A percentile compares a stretch with the other conserved stretches of the same genome.
These are phyloP conservation scores for Podospora australis DNA, from an alignment of 495 filamentous ascomycete species.

Conservation along the genomic window DNA sequence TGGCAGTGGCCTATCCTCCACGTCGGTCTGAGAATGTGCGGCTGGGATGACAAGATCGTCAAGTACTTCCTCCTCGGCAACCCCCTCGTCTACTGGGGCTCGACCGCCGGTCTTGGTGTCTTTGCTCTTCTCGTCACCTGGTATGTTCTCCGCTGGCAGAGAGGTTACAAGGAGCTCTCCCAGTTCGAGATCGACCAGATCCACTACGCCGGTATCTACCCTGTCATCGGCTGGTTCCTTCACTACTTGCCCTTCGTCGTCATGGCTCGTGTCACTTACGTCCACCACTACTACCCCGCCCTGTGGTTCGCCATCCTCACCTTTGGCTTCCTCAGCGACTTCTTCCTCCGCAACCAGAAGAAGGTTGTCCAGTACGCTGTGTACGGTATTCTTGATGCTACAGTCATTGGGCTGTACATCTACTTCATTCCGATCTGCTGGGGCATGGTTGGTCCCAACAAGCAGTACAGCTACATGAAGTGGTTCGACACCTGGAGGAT, in stretches of 20 bases:
- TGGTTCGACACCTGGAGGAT: slow-evolving; percentile 73
- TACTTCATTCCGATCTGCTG: slow-evolving; percentile 94
- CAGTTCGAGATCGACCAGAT: slow-evolving; percentile 80
- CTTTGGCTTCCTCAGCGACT: slow-evolving; percentile 85
- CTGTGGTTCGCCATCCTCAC: slow-evolving; percentile 93
- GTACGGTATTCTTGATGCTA: slow-evolving; percentile 64
- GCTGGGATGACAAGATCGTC: slow-evolving; percentile 90
- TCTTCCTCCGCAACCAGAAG: slow-evolving; percentile 58
- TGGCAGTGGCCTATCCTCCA: slow-evolving; percentile 98
- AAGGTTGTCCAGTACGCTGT: slow-evolving; percentile 54
- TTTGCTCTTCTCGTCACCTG: slow-evolving; percentile 67
- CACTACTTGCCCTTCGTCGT: slow-evolving; percentile 94
- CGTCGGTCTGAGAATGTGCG: slow-evolving; percentile 95
- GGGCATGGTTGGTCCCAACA: slow-evolving; percentile 81
- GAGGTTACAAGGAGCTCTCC: slow-evolving; percentile 80
- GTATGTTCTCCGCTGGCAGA: slow-evolving; percentile 94
- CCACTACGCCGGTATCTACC: slow-evolving; percentile 89
- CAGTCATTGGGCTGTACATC: slow-evolving; percentile 72
- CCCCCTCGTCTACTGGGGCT: slow-evolving; percentile 92
- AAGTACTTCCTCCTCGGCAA: slow-evolving; percentile 99
- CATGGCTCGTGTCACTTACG: slow-evolving; percentile 98
- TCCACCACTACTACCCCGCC: slow-evolving; percentile 99
- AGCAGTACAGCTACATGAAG: slow-evolving; percentile 84
- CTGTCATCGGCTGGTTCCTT: slow-evolving; percentile 86
- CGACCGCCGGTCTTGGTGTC: slow-evolving; percentile 66